A percentile compares a stretch with the other conserved stretches of the same genome.
phyloP scores from a whole-genome alignment of 306 rosid species.

The Ormosia emarginata region DNA sequence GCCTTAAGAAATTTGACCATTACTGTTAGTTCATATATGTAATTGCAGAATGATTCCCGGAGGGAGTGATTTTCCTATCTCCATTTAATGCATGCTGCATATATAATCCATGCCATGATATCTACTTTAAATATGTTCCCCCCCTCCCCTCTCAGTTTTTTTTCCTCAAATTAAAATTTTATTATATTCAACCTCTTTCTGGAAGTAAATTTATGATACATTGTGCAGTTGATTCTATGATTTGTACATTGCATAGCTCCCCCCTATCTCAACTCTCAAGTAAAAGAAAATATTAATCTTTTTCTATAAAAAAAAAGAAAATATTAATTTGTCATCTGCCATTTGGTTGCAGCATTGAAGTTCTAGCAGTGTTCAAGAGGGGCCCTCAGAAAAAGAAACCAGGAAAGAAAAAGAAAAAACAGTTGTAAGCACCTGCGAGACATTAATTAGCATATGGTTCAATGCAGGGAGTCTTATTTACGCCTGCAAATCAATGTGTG shows the following conservation, averaged over 20 bases:
- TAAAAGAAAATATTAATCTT: not conserved
- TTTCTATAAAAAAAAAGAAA: too few species aligned
- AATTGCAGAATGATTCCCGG: not conserved
- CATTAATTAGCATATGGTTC: conserved; percentile 7
- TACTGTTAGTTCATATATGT: not conserved
- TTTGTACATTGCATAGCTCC: not conserved
- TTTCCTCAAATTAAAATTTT: not conserved
- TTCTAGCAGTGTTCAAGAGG: conserved; percentile 81
- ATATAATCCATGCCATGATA: not conserved
- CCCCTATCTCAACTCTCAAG: not conserved
- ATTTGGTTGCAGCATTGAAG: conserved; percentile 67
- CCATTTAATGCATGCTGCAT: not conserved
- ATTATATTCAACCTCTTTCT: not conserved
- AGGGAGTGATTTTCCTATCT: not conserved
- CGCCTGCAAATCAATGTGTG: not conserved
- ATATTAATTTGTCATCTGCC: conserved; percentile 13
- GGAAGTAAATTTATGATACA: not conserved
- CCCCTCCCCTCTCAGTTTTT: not conserved
- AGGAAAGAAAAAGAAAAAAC: conserved; percentile 71
- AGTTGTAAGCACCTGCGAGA: conserved; percentile 24
- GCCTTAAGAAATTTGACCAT: not conserved
- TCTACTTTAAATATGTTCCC: not conserved
- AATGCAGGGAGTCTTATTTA: not conserved
- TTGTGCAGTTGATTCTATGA: not conserved
- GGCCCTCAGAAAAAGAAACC: conserved; percentile 60